These are phyloP conservation scores for Sugiyamaella americana DNA, from an alignment of 805 yeast species.

Conservation along the genomic window DNA sequence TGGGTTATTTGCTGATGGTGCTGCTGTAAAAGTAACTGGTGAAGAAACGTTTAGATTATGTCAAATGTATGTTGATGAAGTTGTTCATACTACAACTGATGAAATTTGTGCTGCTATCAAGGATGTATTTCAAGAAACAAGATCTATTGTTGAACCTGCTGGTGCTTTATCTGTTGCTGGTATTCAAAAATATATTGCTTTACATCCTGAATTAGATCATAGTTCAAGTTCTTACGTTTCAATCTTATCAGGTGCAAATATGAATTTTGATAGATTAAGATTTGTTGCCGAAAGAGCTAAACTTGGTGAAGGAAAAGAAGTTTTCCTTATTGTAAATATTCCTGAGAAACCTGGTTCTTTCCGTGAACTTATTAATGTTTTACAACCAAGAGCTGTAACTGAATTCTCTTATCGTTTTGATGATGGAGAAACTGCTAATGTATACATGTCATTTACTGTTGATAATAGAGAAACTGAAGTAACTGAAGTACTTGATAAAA, in stretches of 20 bases:
- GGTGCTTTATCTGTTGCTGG: conserved; percentile 98
- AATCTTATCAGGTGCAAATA: conserved; percentile 90
- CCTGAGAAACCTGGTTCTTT: conserved; percentile 94
- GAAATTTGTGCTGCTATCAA: conserved; percentile 96
- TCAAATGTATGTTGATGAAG: conserved; percentile 77
- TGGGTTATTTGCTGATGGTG: conserved; percentile 98
- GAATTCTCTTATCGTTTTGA: conserved; percentile 87
- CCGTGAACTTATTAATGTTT: conserved; percentile 62
- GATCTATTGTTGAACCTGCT: conserved; percentile 91
- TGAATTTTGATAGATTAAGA: conserved; percentile 94
- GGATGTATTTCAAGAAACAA: conserved; percentile 92
- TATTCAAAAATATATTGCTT: conserved; percentile 67
- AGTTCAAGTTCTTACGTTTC: conserved; percentile 69
- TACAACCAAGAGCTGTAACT: conserved; percentile 85
- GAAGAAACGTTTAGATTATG: conserved; percentile 85
- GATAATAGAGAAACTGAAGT: conserved; percentile 67
- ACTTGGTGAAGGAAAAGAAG: conserved; percentile 97
- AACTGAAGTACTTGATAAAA: conserved; percentile 50
- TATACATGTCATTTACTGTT: conserved; percentile 84
- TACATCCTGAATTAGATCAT: conserved; percentile 61
- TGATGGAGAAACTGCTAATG: conserved; percentile 49
- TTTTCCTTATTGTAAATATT: conserved; percentile 79
- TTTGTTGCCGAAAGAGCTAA: conserved; percentile 97
- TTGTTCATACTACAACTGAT: conserved; percentile 78
- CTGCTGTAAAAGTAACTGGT: conserved; percentile 88